Evolutionary conservation across 371 early-diverging fungal species (phyloP), one percentile per base, ranked within the genome.

Genomic region (Batkoa obscura): DNA sequence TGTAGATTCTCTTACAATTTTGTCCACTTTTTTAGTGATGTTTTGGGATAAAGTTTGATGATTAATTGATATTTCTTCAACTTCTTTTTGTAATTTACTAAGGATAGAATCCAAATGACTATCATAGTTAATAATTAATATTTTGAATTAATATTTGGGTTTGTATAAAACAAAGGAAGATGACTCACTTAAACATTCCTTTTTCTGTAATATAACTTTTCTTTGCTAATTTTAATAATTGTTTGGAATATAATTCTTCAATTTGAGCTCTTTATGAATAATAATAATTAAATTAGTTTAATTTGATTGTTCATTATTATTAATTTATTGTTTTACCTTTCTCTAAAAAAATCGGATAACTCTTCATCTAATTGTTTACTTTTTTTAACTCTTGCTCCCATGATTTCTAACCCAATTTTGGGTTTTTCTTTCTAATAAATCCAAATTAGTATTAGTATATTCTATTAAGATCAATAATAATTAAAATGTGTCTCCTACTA

Each of bases 341-440:
- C 50, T 12, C 36, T 17, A 50, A 50, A 50, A n/a, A 50, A 36
- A 10, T 50, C 50, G 30, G 50, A 17, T 5, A 50, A 34, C 15
- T 50, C 50, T 34, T 50, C 50, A 50, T 50, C 50, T 13, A 50
- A 12, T 30, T 31, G 50, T 34, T 30, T 5, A n/a, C 15, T 50
- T 36, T 34, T 17, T 34, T 36, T 50, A 2, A 30, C 8, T 12
- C 34, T 31, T 5, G 17, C 34, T 4, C 13, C 32, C 32, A 34
- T 50, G 31, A 50, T 50, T 31, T 50, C 50, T 5, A 50, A 8
- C 30, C 50, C 50, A 36, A 13, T 50, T 3, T 34, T 17, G 12
- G 50, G 32, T 36, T 50, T 50, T 15, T 50, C 50, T 36, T 50
- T 17, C 50, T 50, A 36, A n/a, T n/a, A n/a, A n/a, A n/a, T n/a